Base-by-base conservation (phyloP, 306 rosid genomes). In the Dryas alaskensis region DNA sequence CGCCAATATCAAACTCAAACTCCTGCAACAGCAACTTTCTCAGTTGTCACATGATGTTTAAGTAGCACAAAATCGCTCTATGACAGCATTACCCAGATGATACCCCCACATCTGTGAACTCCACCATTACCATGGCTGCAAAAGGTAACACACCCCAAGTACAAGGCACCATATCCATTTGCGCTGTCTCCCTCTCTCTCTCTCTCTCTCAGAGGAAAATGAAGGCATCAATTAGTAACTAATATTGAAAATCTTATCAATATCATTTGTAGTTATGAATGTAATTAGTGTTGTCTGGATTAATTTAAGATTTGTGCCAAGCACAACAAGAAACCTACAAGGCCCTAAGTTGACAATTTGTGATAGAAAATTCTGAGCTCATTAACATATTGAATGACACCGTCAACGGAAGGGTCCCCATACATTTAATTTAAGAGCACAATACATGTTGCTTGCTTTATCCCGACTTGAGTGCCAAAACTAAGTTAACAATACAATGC, bases 101-200 rank as follows among this genome's bases (percentile, higher is more conserved):
- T 46, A n/a, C 1, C 10, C 65, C 76, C 8, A 61, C 75, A n/a
- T 71, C 57, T 53, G 76, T n/a, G 52, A 55, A 61, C 57, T 77
- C 71, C 14, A 31, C 76, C 49, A 47, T 45, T 8, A 77, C 47
- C 75, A 69, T 69, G 14, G 63, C 75, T 6, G 39, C 67, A 7
- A 76, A 60, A 17, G 80, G 47, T 13, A 60, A 37, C 12, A 50
- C 37, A 40, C 25, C 14, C 60, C 47, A 68, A 10, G 12, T 7
- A 31, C 47, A 46, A 0, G 31, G 31, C 12, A 5, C 63, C 50
- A 37, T 8, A 19, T 10, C 76, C 49, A 19, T 62, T 25, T 22
- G 22, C 22, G 22, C 22, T 22, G 0, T n/a, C 22, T 49, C 17
- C 39, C 52, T n/a, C 11, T 22, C 37, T 39, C n/a, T 16, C 14